Evolutionary conservation across 2,329 filamentous ascomycete genomes (phyloP).

Genomic region (Leptographium radiaticola): DNA sequence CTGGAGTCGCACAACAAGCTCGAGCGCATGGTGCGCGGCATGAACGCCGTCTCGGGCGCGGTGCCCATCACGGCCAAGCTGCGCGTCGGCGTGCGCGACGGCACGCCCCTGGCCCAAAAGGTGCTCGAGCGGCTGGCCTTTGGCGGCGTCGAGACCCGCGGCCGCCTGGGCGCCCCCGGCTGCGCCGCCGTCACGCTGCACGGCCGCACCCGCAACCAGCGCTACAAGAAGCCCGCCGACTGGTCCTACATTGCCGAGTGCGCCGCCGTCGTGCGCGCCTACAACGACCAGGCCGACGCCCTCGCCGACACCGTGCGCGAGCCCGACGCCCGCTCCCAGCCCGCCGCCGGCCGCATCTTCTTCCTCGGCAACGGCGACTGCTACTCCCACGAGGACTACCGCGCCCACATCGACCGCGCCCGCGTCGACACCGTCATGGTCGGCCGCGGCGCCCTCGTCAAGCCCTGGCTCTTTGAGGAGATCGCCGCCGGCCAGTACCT

Average conservation of each 20-base stretch:
- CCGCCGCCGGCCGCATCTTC: conserved; percentile 53
- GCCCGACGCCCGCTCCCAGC: conserved; percentile 59
- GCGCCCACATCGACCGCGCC: conserved; percentile 59
- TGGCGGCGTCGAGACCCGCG: conserved; percentile 59
- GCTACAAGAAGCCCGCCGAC: conserved; percentile 85
- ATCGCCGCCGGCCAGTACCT: conserved; percentile 86
- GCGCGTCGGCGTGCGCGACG: conserved; percentile 74
- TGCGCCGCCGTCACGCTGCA: conserved; percentile 94
- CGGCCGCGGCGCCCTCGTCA: conserved; percentile 88
- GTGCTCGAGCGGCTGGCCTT: conserved; percentile 73
- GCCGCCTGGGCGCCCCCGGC: conserved; percentile 61
- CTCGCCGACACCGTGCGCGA: conserved; percentile 66
- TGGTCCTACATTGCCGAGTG: conserved; percentile 92
- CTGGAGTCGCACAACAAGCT: conserved; percentile 81
- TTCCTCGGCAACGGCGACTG: conserved; percentile 96
- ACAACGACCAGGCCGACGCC: conserved; percentile 55
- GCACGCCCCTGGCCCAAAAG: conserved; percentile 61
- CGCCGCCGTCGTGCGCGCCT: conserved; percentile 66
- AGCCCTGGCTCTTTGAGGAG: conserved; percentile 98
- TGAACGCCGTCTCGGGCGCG: conserved; percentile 86
- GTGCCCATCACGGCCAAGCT: conserved; percentile 93
- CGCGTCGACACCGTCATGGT: conserved; percentile 93
- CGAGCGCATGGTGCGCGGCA: conserved; percentile 88
- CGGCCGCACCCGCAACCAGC: conserved; percentile 83
- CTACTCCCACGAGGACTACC: conserved; percentile 85